Evolutionary conservation across 2,329 filamentous ascomycete species (phyloP).

Genomic region (Macrophomina pseudophaseolina): DNA sequence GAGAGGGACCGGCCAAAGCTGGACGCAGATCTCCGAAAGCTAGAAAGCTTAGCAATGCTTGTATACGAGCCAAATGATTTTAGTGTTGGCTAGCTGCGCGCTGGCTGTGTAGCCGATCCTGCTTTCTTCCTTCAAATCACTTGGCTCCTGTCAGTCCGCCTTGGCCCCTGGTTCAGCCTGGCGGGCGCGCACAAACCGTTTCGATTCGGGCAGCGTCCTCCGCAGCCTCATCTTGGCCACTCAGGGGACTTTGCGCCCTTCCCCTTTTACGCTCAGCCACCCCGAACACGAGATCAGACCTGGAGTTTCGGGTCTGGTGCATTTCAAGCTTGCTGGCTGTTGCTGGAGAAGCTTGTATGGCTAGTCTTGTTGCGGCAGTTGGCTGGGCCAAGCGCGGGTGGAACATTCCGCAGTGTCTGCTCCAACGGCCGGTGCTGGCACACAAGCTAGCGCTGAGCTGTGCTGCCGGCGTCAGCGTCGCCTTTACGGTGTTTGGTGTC

Average conservation of each 20-base stretch:
- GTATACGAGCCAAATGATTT: not conserved
- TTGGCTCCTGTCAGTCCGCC: not conserved
- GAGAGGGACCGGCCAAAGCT: not conserved
- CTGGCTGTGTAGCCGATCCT: not conserved
- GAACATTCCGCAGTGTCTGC: not conserved
- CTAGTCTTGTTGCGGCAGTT: not conserved
- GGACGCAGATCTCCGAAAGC: not conserved
- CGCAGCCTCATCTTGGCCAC: not conserved
- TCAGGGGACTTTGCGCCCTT: not conserved
- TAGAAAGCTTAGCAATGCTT: conserved; percentile 17
- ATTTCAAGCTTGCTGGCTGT: not conserved
- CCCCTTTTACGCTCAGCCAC: not conserved
- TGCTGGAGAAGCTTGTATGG: too few relatives aligned
- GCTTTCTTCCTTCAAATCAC: not conserved
- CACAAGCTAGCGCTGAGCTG: too few relatives aligned
- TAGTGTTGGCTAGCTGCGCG: not conserved
- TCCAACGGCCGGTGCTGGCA: not conserved
- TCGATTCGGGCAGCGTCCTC: not conserved
- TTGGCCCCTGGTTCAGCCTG: not conserved
- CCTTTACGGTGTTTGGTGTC: not conserved
- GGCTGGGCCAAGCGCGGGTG: not conserved
- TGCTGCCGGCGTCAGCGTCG: not conserved
- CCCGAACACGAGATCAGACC: conserved; percentile 1
- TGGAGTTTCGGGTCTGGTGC: not conserved
- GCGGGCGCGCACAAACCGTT: not conserved